Evolutionary conservation across 75 land plant genomes (phyloP), one percentile per base, ranked within the genome.

Genomic region (Picea glauca): DNA sequence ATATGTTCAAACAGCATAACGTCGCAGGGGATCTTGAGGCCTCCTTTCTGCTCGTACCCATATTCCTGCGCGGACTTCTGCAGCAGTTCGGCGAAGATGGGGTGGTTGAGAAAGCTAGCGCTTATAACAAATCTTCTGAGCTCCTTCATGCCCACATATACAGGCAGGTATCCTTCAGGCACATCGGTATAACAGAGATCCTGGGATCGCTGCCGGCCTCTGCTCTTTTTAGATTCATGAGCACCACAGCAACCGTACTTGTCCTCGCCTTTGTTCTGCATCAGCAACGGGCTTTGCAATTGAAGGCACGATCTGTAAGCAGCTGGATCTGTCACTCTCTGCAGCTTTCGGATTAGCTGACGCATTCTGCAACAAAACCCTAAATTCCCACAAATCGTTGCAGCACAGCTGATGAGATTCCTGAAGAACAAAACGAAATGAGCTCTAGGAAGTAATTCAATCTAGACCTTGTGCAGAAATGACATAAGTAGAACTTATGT

Each of bases 1-100:
- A 93, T 64, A 4, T 84, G 85, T 82, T 91, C 86, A 77, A 94
- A 92, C 75, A 85, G 62, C 30, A 76, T 72, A 15, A 87, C 93
- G 77, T 89, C 87, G 81, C 96, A 94, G 17, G 92, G 91, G 60
- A 94, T 92, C 65, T 74, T 78, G 63, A 90, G 84, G 12, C 78
- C 90, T 31, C 92, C 92, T 57, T 82, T 17, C 74, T 90, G 91
- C 63, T 90, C 84, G 80, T 87, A 90, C 1, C 94, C 94, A 79
- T 85, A 92, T 85, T 90, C 92, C 79, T 90, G 85, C 26, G 87
- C 92, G 13, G 94, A 85, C 33, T 77, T 81, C 23, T 85, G 78
- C 56, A 92, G 88, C 2, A 92, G 88, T 78, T 82, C 82, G 50
- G 78, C 77, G 76, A 92, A 88, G 21, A 86, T 74, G 43, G 88